Evolutionary conservation across 208 protist species (phyloP).

Genomic region (Balamuthia mandrillaris): DNA sequence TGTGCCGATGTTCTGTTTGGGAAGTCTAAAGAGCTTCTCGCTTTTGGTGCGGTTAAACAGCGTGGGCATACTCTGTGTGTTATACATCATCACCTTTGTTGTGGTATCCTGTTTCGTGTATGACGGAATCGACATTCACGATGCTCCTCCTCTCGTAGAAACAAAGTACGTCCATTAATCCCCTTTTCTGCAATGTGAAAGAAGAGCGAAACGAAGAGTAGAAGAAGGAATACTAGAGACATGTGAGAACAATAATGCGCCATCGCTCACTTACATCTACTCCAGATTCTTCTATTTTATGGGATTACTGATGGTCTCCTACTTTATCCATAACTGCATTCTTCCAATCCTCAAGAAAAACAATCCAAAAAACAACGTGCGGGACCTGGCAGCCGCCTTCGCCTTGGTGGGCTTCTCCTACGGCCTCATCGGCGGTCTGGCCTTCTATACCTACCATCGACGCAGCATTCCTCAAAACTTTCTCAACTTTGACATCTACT

Average conservation of each 20-base stretch:
- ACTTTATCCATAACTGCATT: not conserved
- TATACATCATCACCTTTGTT: not conserved
- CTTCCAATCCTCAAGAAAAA: not conserved
- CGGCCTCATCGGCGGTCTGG: not conserved
- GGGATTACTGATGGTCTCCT: not conserved
- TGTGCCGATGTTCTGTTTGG: not conserved
- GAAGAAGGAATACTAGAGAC: too few species aligned
- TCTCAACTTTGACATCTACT: not conserved
- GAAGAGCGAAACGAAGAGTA: too few species aligned
- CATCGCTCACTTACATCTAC: too few species aligned
- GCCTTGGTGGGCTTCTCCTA: not conserved
- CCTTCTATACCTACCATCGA: not conserved
- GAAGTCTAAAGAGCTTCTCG: not conserved
- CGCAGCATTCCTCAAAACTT: not conserved
- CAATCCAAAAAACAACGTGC: not conserved
- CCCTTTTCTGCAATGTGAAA: too few species aligned
- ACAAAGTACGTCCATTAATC: not conserved
- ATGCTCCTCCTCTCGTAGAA: not conserved
- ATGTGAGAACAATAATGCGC: too few species aligned
- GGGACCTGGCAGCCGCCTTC: not conserved
- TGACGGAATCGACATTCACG: too few species aligned
- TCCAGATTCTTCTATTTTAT: not conserved
- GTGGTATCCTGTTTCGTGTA: not conserved
- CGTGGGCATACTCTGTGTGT: not conserved
- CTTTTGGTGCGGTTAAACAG: not conserved